Conservation (phyloP, 176 grass and related monocot genomes). For the Rhynchospora pubera region DNA sequence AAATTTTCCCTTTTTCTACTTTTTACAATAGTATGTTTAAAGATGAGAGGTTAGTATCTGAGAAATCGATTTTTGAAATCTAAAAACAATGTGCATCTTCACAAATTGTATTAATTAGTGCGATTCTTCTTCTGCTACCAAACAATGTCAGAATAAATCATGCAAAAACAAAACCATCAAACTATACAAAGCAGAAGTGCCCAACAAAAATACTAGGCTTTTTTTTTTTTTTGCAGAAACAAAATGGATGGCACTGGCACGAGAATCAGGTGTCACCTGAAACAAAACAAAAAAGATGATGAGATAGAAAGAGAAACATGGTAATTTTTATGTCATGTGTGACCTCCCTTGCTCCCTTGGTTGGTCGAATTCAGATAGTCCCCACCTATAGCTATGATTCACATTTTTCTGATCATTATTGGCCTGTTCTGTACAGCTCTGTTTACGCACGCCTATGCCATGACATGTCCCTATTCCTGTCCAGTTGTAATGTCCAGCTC, state of each 20-base stretch:
- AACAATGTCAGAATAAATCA: neutral
- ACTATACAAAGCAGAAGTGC: neutral
- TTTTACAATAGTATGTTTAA: neutral
- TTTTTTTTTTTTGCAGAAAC: neutral
- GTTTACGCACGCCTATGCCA: neutral
- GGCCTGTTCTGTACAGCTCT: neutral
- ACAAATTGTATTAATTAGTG: neutral
- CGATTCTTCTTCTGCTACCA: neutral
- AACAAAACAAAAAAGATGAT: conserved; percentile 15
- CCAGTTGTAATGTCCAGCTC: neutral
- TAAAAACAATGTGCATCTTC: neutral
- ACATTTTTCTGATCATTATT: neutral
- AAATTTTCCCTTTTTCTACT: neutral
- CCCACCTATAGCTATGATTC: conserved; percentile 1
- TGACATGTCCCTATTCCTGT: neutral
- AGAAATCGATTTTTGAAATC: neutral
- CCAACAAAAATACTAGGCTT: neutral
- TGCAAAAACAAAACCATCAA: neutral
- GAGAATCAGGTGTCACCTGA: conserved; percentile 18
- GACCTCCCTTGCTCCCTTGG: neutral
- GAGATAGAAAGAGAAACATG: conserved; percentile 11
- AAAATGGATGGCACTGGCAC: conserved; percentile 7
- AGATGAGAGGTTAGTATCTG: neutral
- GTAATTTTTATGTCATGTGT: conserved; percentile 13
- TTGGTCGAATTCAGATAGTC: conserved; percentile 12